Conservation (phyloP, 2,329 filamentous ascomycete species). For the Venturia asperata region DNA sequence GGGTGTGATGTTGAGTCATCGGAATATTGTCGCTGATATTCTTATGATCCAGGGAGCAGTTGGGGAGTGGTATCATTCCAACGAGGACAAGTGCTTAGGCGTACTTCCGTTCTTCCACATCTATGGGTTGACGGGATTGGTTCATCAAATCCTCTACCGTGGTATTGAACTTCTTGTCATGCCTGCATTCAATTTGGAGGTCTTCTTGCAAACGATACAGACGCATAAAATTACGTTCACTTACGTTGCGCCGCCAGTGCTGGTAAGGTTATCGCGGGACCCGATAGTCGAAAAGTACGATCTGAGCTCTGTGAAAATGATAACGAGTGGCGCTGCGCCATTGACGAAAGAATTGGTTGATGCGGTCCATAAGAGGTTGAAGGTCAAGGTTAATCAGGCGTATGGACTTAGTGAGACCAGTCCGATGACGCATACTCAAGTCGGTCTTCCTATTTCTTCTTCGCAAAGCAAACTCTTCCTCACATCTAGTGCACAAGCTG, state of each 20-base stretch:
- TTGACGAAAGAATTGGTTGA: slow-evolving; percentile 74
- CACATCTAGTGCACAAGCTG: not conserved
- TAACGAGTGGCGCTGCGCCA: slow-evolving; percentile 83
- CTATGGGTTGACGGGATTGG: slow-evolving; percentile 54
- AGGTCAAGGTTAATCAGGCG: slow-evolving; percentile 79
- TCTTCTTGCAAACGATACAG: slow-evolving; percentile 70
- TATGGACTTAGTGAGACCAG: slow-evolving; percentile 86
- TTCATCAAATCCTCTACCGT: slow-evolving; percentile 61
- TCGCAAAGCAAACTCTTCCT: slow-evolving; percentile 23
- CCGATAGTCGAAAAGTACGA: slow-evolving; percentile 75
- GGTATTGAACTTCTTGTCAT: slow-evolving; percentile 65
- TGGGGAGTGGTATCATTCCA: slow-evolving; percentile 29
- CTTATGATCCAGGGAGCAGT: slow-evolving; percentile 52
- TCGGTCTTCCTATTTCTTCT: slow-evolving; percentile 37
- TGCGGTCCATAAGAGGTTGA: slow-evolving; percentile 64
- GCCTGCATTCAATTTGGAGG: slow-evolving; percentile 72
- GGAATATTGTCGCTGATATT: slow-evolving; percentile 63
- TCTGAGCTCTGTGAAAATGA: slow-evolving; percentile 69
- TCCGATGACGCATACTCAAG: slow-evolving; percentile 57
- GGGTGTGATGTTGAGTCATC: slow-evolving; percentile 79
- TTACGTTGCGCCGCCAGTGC: slow-evolving; percentile 78
- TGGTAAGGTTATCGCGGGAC: slow-evolving; percentile 72
- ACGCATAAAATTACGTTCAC: slow-evolving; percentile 66
- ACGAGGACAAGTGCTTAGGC: slow-evolving; percentile 18
- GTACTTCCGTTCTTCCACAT: slow-evolving; percentile 21